Conservation (phyloP, 441 rosid species). For the Gossypium aridum region DNA sequence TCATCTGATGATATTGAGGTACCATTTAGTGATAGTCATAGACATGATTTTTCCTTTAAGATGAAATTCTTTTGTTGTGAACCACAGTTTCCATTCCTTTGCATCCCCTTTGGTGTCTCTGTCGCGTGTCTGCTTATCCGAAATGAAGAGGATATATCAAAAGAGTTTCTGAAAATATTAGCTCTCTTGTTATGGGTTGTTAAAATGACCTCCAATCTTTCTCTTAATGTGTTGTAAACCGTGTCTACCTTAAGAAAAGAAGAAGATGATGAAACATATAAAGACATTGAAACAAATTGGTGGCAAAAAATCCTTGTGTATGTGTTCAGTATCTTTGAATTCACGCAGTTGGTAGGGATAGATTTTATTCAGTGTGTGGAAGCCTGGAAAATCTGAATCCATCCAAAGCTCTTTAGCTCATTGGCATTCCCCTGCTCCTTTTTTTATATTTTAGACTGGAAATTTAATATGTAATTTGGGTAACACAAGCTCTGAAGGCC, state of each 20-base stretch:
- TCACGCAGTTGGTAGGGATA: neutral
- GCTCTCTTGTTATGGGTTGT: neutral
- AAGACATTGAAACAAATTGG: neutral
- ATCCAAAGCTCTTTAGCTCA: neutral
- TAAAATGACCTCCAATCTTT: neutral
- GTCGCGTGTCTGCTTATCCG: neutral
- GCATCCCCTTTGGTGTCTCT: neutral
- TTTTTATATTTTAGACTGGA: neutral
- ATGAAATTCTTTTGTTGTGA: conserved; percentile 7
- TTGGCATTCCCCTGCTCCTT: neutral
- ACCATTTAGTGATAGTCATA: neutral
- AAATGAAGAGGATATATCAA: neutral
- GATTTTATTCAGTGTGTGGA: neutral
- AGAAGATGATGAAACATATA: conserved; percentile 7
- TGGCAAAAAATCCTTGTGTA: neutral
- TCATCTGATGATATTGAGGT: neutral
- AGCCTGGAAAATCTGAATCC: neutral
- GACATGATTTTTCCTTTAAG: neutral
- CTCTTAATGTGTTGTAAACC: neutral
- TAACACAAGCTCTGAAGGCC: too few species aligned
- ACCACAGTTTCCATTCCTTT: neutral
- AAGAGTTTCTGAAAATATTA: neutral
- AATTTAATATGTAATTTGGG: too few species aligned
- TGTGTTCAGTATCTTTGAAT: neutral
- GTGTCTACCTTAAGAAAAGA: neutral